A percentile compares a stretch with the other conserved stretches of the same genome.
These are phyloP conservation scores for Shiraia bambusicola DNA, from an alignment of 2,329 filamentous ascomycete species.

Conservation along the genomic window DNA sequence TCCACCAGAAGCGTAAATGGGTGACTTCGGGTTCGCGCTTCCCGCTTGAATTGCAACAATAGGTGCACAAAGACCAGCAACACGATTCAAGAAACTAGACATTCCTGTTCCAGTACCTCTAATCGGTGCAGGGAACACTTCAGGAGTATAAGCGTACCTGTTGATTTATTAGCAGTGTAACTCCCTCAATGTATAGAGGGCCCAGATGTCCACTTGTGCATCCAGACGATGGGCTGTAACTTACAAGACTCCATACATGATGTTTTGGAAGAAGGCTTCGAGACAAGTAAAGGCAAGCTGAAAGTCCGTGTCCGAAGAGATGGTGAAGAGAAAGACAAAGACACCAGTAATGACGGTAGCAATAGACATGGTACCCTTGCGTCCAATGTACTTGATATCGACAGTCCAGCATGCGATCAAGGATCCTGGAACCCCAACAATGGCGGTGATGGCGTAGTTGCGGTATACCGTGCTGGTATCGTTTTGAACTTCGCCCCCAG, in stretches of 20 bases:
- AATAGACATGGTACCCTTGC: slow-evolving; percentile 69
- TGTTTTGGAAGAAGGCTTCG: slow-evolving; percentile 66
- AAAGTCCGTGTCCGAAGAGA: slow-evolving; percentile 57
- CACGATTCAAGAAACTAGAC: slow-evolving; percentile 68
- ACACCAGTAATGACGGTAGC: slow-evolving; percentile 67
- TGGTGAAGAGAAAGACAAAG: slow-evolving; percentile 67
- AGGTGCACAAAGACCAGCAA: slow-evolving; percentile 68
- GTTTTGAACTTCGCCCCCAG: slow-evolving; percentile 40
- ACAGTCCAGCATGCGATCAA: slow-evolving; percentile 74
- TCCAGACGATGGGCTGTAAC: background rate
- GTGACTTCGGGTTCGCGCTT: slow-evolving; percentile 41
- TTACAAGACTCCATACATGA: slow-evolving; percentile 63
- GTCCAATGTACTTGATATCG: slow-evolving; percentile 69
- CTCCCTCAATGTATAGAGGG: too few relatives aligned
- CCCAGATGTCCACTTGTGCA: too few relatives aligned
- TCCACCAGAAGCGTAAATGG: slow-evolving; percentile 48
- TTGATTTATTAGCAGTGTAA: too few relatives aligned
- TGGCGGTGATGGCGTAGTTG: slow-evolving; percentile 78
- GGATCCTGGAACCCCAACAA: slow-evolving; percentile 75
- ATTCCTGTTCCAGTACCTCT: slow-evolving; percentile 73
- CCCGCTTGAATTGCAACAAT: slow-evolving; percentile 59
- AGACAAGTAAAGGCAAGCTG: slow-evolving; percentile 68
- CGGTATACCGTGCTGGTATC: slow-evolving; percentile 60
- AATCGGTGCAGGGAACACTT: slow-evolving; percentile 72
- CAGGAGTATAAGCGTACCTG: slow-evolving; percentile 71